Evolutionary conservation across 768 basidiomycete species (phyloP).

Genomic region (Boletus reticulatus): DNA sequence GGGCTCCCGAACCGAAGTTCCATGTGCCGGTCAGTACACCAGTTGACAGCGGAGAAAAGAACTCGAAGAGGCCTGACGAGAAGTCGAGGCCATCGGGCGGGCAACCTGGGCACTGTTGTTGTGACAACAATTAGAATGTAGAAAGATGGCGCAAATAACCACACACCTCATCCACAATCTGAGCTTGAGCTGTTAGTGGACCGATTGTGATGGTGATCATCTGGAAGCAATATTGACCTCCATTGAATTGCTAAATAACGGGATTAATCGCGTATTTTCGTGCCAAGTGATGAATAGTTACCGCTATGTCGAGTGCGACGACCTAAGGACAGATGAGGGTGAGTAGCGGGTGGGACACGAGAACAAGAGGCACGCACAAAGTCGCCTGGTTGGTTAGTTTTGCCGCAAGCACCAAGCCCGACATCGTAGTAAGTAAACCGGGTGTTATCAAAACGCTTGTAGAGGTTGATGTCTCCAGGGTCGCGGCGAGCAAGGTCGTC

Average conservation of each 20-base stretch:
- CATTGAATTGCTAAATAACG: conserved; percentile 49
- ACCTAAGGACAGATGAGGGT: conserved; percentile 36
- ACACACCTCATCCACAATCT: conserved; percentile 59
- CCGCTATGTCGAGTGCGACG: conserved; percentile 43
- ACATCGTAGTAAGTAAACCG: conserved; percentile 40
- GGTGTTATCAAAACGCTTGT: conserved; percentile 19
- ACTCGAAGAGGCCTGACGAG: conserved; percentile 60
- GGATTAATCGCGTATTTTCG: background rate
- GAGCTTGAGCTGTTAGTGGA: conserved; percentile 57
- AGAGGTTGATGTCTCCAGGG: conserved; percentile 21
- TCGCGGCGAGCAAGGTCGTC: conserved; percentile 24
- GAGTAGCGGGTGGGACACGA: background rate
- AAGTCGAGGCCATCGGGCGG: conserved; percentile 66
- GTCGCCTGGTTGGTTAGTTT: conserved; percentile 27
- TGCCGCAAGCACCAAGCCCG: conserved; percentile 46
- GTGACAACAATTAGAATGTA: background rate
- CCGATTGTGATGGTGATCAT: conserved; percentile 57
- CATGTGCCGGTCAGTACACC: conserved; percentile 65
- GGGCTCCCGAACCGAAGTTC: conserved; percentile 37
- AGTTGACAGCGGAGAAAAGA: conserved; percentile 44
- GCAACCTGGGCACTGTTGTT: conserved; percentile 62
- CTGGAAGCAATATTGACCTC: conserved; percentile 55
- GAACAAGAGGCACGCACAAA: conserved; percentile 27
- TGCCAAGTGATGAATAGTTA: conserved; percentile 5
- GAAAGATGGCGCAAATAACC: background rate